phyloP scores from a whole-genome alignment of 2,329 filamentous ascomycete species.

The Cercospora zeae-maydis region DNA sequence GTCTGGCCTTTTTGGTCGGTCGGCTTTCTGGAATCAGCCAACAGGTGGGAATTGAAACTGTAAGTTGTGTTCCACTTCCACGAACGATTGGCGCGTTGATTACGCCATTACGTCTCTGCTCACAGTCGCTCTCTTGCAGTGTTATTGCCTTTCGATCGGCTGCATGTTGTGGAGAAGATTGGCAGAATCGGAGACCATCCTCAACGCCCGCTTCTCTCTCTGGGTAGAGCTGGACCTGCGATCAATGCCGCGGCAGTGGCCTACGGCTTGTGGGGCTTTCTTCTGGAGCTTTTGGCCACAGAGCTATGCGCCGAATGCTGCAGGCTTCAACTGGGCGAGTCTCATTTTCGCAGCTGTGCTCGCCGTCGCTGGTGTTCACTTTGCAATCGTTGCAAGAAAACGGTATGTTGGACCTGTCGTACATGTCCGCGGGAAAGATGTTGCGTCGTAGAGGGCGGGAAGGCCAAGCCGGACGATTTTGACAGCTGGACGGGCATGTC shows the following conservation, averaged over 20 bases:
- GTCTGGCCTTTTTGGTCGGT: slow-evolving; percentile 31
- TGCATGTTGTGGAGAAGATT: slow-evolving; percentile 29
- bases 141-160: slow-evolving; percentile 26
- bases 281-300: slow-evolving; percentile 21
- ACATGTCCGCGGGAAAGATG: slow-evolving; percentile 2
- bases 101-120: slow-evolving; percentile 42
- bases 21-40: slow-evolving; percentile 29
- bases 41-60: slow-evolving; percentile 23
- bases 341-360: slow-evolving; percentile 4
- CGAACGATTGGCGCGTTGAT: neutral
- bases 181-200: slow-evolving; percentile 21
- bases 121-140: slow-evolving; percentile 20
- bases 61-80: neutral
- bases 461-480: neutral
- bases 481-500: no score
- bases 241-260: slow-evolving; percentile 24
- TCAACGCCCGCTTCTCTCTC: slow-evolving; percentile 19
- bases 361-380: slow-evolving; percentile 2
- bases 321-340: slow-evolving; percentile 11
- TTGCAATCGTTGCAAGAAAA: neutral
- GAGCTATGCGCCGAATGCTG: neutral
- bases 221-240: slow-evolving; percentile 22
- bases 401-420: slow-evolving; percentile 7
- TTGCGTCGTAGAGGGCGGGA: neutral
- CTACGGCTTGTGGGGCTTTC: slow-evolving; percentile 22